A percentile compares a stretch with the other conserved stretches of the same genome.
phyloP scores from a whole-genome alignment of 176 grass and related monocot genomes.

The Poa pratensis region DNA sequence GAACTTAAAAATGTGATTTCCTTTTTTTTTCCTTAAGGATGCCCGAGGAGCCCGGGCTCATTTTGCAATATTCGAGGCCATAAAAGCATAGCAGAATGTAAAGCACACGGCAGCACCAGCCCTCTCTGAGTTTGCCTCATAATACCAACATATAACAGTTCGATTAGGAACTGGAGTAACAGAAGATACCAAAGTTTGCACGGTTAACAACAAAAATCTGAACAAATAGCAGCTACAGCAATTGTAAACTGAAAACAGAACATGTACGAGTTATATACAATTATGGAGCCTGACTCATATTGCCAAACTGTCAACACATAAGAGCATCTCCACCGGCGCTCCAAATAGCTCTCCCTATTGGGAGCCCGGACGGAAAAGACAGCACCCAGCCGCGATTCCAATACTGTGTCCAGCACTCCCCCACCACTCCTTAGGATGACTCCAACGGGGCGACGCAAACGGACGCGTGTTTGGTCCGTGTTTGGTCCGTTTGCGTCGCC shows the following conservation, averaged over 20 bases:
- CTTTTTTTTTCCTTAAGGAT: not conserved
- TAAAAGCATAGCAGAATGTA: not conserved
- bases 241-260: not conserved
- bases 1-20: not conserved
- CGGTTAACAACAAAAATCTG: not conserved
- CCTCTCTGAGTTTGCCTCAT: not conserved
- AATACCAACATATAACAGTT: not conserved
- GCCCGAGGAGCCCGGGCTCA: not conserved
- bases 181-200: constrained; percentile 10
- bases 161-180: not conserved
- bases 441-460: too few species aligned
- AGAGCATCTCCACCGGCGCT: too few species aligned
- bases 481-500: too few species aligned
- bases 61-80: not conserved
- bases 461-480: too few species aligned
- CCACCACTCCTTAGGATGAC: too few species aligned
- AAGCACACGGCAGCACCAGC: not conserved
- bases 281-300: not conserved
- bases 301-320: not conserved
- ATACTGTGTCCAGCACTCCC: too few species aligned
- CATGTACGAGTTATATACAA: not conserved
- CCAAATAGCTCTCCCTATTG: too few species aligned
- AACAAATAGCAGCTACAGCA: too few species aligned
- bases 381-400: too few species aligned
- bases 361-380: too few species aligned